Evolutionary conservation across 73 alveolate genomes (phyloP), one percentile per base, ranked within the genome.

Genomic region (Paramecium sonneborni): DNA sequence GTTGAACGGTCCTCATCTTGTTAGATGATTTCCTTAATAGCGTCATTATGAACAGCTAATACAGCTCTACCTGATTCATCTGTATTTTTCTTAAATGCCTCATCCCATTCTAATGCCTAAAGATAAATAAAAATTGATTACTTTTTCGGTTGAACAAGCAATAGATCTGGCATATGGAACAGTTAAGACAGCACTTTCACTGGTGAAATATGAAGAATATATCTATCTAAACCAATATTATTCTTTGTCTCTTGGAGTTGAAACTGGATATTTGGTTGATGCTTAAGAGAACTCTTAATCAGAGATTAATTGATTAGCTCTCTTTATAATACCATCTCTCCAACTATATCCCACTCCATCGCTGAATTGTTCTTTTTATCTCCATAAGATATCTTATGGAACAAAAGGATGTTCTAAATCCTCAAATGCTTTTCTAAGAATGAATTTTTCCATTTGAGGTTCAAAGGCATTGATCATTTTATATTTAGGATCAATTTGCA

Each of bases 311-410:
- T 58, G 32, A 41, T 93, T 93, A 8, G 94, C 85, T 55, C 84
- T 35, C 10, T 85, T 88, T 4, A 88, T 95, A 82, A 96, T 85
- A 52, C 96, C 93, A 62, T 96, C 96, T 57, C 92, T 96, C 99
- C 98, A 96, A 70, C 76, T 84, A 86, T 96, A 96, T 37, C 98
- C 98, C 57, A 96, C 99, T 11, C 99, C 99, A 79, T 96, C 98
- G 57, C 97, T 92, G 52, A 96, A 96, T 70, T 93, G 93, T 93
- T 96, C 97, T 89, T 95, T 96, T 88, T 95, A 95, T 95, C 99
- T 92, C 99, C 99, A 96, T 18, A 96, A 72, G 9, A 96, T 93
- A 38, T 96, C 95, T 5, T 85, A 85, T 6, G 99, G 99, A 55
- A 96, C 85, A 93, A 90, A 96, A 5, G 96, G 96, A 34, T 96